A percentile compares a stretch with the other conserved stretches of the same genome.
phyloP scores from a whole-genome alignment of 73 alveolate genomes.

The Tetrahymena borealis region DNA sequence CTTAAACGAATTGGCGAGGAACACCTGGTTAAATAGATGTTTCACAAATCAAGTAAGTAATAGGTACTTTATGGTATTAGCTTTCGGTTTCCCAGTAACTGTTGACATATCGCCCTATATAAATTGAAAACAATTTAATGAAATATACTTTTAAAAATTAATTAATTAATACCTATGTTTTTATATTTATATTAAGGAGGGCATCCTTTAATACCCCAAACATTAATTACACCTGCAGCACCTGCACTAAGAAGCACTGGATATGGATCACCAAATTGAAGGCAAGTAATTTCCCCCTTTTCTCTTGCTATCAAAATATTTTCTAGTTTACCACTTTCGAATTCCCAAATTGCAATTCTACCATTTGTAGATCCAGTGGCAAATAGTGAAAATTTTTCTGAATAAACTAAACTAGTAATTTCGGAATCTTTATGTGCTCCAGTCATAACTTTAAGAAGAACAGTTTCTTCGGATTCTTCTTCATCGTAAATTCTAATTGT shows the following conservation, averaged over 20 bases:
- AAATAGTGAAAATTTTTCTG: constrained; percentile 66
- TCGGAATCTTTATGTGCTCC: constrained; percentile 92
- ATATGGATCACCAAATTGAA: constrained; percentile 80
- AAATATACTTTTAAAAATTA: background rate
- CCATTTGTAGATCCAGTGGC: constrained; percentile 95
- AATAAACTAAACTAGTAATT: constrained; percentile 70
- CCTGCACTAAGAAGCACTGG: constrained; percentile 74
- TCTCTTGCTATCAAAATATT: constrained; percentile 66
- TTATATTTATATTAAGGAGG: background rate
- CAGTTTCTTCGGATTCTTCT: constrained; percentile 80
- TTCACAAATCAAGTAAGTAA: background rate
- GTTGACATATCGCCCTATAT: background rate
- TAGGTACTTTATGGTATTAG: background rate
- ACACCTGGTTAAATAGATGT: background rate
- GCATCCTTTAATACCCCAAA: constrained; percentile 54
- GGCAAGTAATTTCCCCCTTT: constrained; percentile 48
- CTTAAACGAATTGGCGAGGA: background rate
- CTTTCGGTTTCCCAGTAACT: background rate
- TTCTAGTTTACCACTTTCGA: constrained; percentile 87
- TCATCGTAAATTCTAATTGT: constrained; percentile 80
- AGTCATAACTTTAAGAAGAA: constrained; percentile 59
- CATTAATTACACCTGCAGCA: constrained; percentile 52
- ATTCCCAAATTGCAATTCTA: constrained; percentile 88
- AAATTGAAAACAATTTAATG: background rate
- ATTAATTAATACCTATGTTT: background rate